Evolutionary conservation across 345 rosid species (phyloP).

Genomic region (Orychophragmus violaceus): DNA sequence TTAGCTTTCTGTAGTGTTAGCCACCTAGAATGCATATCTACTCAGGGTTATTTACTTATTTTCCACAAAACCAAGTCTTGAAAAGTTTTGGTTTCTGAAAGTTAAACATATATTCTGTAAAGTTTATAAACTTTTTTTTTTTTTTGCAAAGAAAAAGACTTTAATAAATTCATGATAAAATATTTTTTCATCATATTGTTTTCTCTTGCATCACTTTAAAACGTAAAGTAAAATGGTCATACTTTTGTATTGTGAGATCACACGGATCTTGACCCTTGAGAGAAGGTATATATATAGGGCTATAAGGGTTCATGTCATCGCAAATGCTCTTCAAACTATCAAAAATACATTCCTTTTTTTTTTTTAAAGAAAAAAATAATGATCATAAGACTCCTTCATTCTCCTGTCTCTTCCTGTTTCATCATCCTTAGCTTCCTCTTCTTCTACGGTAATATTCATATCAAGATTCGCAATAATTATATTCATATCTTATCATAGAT

Average conservation of each 20-base stretch:
- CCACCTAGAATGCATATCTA: conserved; percentile 1
- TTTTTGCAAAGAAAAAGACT: not conserved
- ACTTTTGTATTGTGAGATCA: conserved; percentile 11
- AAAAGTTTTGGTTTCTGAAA: not conserved
- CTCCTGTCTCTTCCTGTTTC: conserved; percentile 13
- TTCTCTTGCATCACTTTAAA: conserved; percentile 10
- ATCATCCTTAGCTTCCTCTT: conserved; percentile 24
- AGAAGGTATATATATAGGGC: conserved; percentile 27
- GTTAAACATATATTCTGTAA: not conserved
- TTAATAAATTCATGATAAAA: conserved; percentile 13
- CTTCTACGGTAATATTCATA: conserved; percentile 17
- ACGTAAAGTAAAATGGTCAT: conserved; percentile 4
- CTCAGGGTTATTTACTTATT: conserved; percentile 1
- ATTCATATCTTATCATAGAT: not conserved
- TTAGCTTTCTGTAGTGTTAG: conserved; percentile 3
- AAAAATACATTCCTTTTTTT: conserved; percentile 15
- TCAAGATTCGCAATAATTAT: not conserved
- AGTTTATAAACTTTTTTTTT: not conserved
- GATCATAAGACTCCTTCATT: conserved; percentile 14
- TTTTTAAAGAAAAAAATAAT: conserved; percentile 7
- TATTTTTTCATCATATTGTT: conserved; percentile 3
- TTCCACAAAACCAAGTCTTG: not conserved
- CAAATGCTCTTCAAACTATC: conserved; percentile 8
- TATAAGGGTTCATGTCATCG: conserved; percentile 21
- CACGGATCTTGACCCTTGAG: conserved; percentile 22